Percentiles rank a stretch among this genome's conserved stretches.
Evolutionary conservation across 192 early-diverging fungal species (phyloP).

Genomic region (Nowakowskiella sp.): DNA sequence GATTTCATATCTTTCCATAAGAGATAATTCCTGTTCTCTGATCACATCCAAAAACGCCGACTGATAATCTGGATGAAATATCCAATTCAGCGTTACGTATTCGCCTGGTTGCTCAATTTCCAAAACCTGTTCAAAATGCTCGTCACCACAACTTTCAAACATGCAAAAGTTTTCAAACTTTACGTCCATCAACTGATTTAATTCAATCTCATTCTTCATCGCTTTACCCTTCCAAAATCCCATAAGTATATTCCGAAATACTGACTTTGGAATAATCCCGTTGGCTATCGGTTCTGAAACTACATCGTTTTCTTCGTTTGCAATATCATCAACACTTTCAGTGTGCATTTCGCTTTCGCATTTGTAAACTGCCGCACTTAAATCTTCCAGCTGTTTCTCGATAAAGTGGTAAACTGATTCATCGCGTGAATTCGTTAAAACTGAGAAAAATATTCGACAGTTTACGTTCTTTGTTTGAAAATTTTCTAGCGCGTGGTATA

Average conservation of each 20-base stretch:
- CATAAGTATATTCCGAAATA: slow-evolving; percentile 11
- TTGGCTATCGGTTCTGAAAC: slow-evolving; percentile 20
- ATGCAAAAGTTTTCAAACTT: slow-evolving; percentile 2
- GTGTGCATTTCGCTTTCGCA: slow-evolving; percentile 24
- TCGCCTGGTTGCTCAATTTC: slow-evolving; percentile 38
- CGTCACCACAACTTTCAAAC: not conserved
- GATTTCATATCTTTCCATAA: slow-evolving; percentile 23
- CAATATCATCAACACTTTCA: too few species aligned
- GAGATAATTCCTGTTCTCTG: slow-evolving; percentile 33
- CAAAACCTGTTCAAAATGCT: slow-evolving; percentile 24
- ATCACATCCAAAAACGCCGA: slow-evolving; percentile 36
- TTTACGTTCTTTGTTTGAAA: slow-evolving; percentile 25
- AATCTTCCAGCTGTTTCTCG: slow-evolving; percentile 28
- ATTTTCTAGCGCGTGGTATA: slow-evolving; percentile 30
- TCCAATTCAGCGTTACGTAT: slow-evolving; percentile 30
- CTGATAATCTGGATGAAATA: slow-evolving; percentile 34
- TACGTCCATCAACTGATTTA: slow-evolving; percentile 26
- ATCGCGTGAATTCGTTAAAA: slow-evolving; percentile 17
- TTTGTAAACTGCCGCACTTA: slow-evolving; percentile 32
- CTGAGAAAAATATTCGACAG: slow-evolving; percentile 29
- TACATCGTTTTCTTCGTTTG: too few species aligned
- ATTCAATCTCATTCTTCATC: slow-evolving; percentile 23
- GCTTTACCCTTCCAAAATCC: slow-evolving; percentile 36
- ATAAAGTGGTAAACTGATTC: slow-evolving; percentile 37
- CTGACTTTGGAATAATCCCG: slow-evolving; percentile 24